Base-by-base conservation (phyloP, 2,329 filamentous ascomycete genomes). In the Colletotrichum sojae region DNA sequence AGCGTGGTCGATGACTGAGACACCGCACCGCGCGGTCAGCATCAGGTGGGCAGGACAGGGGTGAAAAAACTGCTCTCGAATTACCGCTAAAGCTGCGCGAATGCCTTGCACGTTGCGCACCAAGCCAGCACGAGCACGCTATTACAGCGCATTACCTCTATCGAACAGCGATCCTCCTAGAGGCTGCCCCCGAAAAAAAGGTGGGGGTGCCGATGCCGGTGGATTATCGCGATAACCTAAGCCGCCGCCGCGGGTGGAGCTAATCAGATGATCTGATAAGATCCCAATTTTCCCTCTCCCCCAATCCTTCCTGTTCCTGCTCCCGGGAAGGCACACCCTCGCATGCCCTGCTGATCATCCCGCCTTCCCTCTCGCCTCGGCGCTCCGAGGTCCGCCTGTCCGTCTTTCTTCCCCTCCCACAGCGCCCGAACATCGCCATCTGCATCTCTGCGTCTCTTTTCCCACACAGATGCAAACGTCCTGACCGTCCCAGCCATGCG, bases 241-340 rank as follows among this genome's bases (percentile, higher is more conserved):
- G 49, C 62, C 15, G 25, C 31, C 31, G 31, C 31, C 2, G 1
- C 15, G 40, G 15, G 43, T 46, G 25, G 45, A 22, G 43, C 55
- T 70, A 59, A 70, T 71, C 67, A 71, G 70, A 71, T 71, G 62
- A 71, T 71, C 70, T 70, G 67, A 71, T 71, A 70, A 70, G 70
- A 71, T 71, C 49, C 39, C 18, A 55, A 64, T 63, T 61, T 59
- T 67, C 54, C 27, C 55, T 25, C 51, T 51, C 55, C 53, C 36
- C 53, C 25, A 67, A 51, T 57, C 56, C 57, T 45, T 43, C 49
- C n/a, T 22, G 22, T 4, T 22, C 22, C 22, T 25, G 5, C 25
- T 9, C 15, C 27, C 36, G n/a, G 20, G 31, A 36, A 36, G 31
- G 31, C 31, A 36, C 48, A 16, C 22, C 36, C 46, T 20, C 9